A percentile compares a stretch with the other conserved stretches of the same genome.
Conservation (phyloP, 768 basidiomycete genomes). For the Hydnomerulius pinastri region DNA sequence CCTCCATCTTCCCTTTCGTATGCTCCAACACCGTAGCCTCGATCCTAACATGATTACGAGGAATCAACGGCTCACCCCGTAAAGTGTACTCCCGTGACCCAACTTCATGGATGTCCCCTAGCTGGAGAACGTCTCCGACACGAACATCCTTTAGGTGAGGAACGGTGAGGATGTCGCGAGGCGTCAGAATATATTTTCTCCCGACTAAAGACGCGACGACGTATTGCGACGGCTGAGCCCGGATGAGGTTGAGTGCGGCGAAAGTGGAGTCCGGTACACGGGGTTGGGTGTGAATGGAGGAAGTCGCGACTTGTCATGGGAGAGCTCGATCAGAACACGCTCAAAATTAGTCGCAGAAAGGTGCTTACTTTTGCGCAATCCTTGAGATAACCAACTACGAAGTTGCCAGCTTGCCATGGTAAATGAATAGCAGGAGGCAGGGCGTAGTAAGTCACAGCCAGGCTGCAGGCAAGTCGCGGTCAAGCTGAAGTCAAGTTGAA, state of each 20-base stretch:
- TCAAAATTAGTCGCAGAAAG: background rate
- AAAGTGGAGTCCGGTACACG: conserved; percentile 42
- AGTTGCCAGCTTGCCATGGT: conserved; percentile 19
- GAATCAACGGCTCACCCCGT: conserved; percentile 73
- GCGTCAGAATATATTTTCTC: conserved; percentile 85
- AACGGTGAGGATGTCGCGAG: conserved; percentile 90
- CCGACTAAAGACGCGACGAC: conserved; percentile 87
- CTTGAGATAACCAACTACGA: conserved; percentile 28
- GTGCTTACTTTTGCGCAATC: conserved; percentile 23
- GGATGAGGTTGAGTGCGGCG: conserved; percentile 76
- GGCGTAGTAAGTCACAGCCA: too few species aligned
- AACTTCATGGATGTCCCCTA: conserved; percentile 89
- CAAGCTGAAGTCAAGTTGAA: background rate
- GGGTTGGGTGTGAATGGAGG: conserved; percentile 36
- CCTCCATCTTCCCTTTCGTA: conserved; percentile 92
- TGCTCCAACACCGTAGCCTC: conserved; percentile 96
- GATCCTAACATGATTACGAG: conserved; percentile 66
- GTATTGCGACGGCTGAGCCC: conserved; percentile 91
- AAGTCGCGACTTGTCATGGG: conserved; percentile 14
- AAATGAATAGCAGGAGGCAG: conserved; percentile 1
- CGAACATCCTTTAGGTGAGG: conserved; percentile 84
- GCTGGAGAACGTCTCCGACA: conserved; percentile 81
- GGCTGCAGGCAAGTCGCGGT: too few species aligned
- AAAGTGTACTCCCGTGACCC: conserved; percentile 95
- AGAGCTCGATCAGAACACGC: conserved; percentile 9